Conservation (phyloP, 2,329 filamentous ascomycete genomes). For the Hysterium pulicare region DNA sequence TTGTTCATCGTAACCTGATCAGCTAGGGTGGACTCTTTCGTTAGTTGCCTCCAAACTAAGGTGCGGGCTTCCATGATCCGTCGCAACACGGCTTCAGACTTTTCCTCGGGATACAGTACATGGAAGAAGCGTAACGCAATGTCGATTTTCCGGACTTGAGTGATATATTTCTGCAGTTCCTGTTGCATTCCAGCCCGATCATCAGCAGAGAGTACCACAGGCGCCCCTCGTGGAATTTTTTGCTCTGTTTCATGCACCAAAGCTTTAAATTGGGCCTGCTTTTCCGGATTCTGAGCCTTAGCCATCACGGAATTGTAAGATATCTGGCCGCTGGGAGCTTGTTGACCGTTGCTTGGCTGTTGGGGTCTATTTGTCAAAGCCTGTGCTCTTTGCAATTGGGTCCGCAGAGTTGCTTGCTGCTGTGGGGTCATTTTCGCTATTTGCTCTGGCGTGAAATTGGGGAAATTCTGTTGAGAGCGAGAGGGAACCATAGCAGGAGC, state of each 20-base stretch:
- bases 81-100: conserved; percentile 24
- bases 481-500: conserved; percentile 34
- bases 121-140: conserved; percentile 30
- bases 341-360: conserved; percentile 8
- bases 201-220: conserved; percentile 20
- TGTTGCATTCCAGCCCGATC: conserved; percentile 24
- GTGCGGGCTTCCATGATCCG: conserved; percentile 23
- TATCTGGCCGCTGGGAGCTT: conserved; percentile 14
- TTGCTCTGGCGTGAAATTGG: conserved; percentile 26
- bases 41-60: conserved; percentile 27
- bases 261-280: conserved; percentile 21
- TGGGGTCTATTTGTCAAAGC: conserved; percentile 23
- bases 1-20: conserved; percentile 25
- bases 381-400: conserved; percentile 32
- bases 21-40: conserved; percentile 24
- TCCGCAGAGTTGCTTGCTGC: conserved; percentile 30
- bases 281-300: conserved; percentile 25
- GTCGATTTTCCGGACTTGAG: conserved; percentile 26
- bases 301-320: conserved; percentile 22
- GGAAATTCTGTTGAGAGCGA: conserved; percentile 26
- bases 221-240: conserved; percentile 19
- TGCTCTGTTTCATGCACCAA: conserved; percentile 29
- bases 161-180: conserved; percentile 23
- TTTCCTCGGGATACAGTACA: conserved; percentile 20
- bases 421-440: conserved; percentile 30